Conservation (phyloP, 805 yeast genomes). For the Ogataea nitratoaversa region DNA sequence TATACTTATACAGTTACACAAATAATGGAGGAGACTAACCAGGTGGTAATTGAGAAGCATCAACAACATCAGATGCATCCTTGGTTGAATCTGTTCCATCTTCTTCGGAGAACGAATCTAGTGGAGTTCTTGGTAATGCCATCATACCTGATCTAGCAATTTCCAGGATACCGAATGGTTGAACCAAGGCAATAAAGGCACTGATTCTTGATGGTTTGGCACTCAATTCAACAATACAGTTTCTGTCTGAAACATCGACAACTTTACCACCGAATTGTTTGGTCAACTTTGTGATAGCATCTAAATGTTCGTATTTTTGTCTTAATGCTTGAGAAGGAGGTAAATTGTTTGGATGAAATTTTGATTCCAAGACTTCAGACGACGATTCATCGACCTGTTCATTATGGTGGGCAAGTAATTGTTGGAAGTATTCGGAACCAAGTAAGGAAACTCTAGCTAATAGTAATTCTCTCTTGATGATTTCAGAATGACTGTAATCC, state of each 20-base stretch:
- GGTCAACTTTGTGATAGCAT: slow-evolving; percentile 75
- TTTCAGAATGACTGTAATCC: slow-evolving; percentile 87
- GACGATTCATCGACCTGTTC: slow-evolving; percentile 42
- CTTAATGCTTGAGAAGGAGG: slow-evolving; percentile 90
- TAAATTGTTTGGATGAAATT: slow-evolving; percentile 84
- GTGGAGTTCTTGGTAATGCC: slow-evolving; percentile 95
- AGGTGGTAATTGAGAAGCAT: slow-evolving; percentile 88
- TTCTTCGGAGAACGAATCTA: slow-evolving; percentile 46
- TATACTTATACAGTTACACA: no score
- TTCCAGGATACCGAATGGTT: slow-evolving; percentile 95
- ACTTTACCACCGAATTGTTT: slow-evolving; percentile 89
- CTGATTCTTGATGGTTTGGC: slow-evolving; percentile 92
- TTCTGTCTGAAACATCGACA: slow-evolving; percentile 88
- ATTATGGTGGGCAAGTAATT: slow-evolving; percentile 81
- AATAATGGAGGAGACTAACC: slow-evolving; percentile 47
- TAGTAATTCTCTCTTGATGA: slow-evolving; percentile 85
- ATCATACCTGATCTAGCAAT: slow-evolving; percentile 98
- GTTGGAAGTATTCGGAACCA: slow-evolving; percentile 98
- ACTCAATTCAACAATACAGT: slow-evolving; percentile 87
- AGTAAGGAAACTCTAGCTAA: slow-evolving; percentile 87
- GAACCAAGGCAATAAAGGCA: slow-evolving; percentile 80
- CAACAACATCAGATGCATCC: slow-evolving; percentile 71
- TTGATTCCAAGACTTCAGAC: slow-evolving; percentile 37
- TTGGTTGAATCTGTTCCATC: slow-evolving; percentile 46
- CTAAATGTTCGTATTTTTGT: slow-evolving; percentile 86